Evolutionary conservation across 108 stramenopile species (phyloP), one percentile per base, ranked within the genome.

Genomic region (Fistulifera solaris): DNA sequence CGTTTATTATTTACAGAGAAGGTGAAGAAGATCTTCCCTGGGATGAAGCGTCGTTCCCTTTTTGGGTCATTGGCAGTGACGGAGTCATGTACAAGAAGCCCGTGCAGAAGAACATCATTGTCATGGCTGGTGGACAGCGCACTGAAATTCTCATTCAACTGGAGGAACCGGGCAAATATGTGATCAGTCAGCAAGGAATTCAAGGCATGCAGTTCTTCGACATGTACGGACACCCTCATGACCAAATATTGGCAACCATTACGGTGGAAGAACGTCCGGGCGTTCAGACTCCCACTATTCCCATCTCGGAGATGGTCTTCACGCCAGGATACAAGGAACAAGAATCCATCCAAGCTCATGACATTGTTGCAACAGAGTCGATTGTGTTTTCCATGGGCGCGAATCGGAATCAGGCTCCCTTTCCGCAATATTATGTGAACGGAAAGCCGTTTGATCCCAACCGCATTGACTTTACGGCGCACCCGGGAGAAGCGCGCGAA

Each of bases 371-470:
- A 27, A 60, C 66, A 2, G 70, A 71, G 59, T 60, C 61, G 0
- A 61, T 76, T 38, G 70, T 71, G 27, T 76, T 71, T 56, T 62
- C 61, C 39, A 76, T 76, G 66, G 74, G 69, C 1, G 58, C 70
- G 1, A 66, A 76, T 48, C 49, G 50, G 31, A 35, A 70, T 41
- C 45, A 61, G 40, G 62, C 54, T 21, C 69, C 74, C 24, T 76
- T 76, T 51, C 74, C 74, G 26, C 74, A 76, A 35, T 76, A 71
- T 45, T 71, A 63, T 46, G 52, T 76, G 56, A 76, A 76, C 49
- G 74, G 74, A 7, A 62, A 76, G 28, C 11, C 65, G 0, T 76
- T 67, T 41, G 28, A 39, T 48, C 58, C 65, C 6, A 38, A 67
- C 28, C 50, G 57, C 0, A 27, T 67, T 41, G 54, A 63, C 24